Conservation (phyloP, 2,329 filamentous ascomycete genomes). For the Helicocarpus griseus region DNA sequence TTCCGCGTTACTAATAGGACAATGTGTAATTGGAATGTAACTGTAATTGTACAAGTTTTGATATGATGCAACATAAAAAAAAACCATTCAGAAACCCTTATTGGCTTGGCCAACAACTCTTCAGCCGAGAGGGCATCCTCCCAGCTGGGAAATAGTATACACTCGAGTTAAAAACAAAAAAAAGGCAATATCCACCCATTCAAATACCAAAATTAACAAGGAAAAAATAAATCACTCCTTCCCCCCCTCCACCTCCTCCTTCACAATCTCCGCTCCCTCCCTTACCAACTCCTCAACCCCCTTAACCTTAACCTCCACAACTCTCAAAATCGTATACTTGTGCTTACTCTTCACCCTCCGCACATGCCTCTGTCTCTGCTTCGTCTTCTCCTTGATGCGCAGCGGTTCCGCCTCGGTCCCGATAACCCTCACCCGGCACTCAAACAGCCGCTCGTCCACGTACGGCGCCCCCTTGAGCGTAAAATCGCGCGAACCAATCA, state of each 20-base stretch:
- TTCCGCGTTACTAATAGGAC: no score
- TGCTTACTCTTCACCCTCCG: constrained; percentile 84
- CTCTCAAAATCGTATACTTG: constrained; percentile 72
- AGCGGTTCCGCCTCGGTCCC: constrained; percentile 75
- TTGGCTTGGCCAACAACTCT: not conserved
- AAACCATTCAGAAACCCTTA: not conserved
- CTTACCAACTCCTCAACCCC: constrained; percentile 43
- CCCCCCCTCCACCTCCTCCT: constrained; percentile 11
- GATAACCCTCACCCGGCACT: constrained; percentile 74
- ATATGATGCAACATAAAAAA: not conserved
- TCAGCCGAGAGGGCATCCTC: not conserved
- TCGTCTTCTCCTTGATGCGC: constrained; percentile 70
- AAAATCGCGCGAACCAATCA: constrained; percentile 79
- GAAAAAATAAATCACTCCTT: not conserved
- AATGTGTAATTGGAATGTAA: not conserved
- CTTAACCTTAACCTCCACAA: constrained; percentile 69
- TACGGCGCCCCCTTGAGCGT: constrained; percentile 76
- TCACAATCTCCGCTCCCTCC: constrained; percentile 31
- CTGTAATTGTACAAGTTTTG: not conserved
- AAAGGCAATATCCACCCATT: no score
- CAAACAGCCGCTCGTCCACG: constrained; percentile 73
- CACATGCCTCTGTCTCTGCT: constrained; percentile 58
- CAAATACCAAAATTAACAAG: not conserved
- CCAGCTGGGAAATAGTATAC: not conserved
- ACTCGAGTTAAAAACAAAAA: not conserved